These are phyloP conservation scores for Trichoderma reesei DNA, from an alignment of 495 filamentous ascomycete species.

Conservation along the genomic window DNA sequence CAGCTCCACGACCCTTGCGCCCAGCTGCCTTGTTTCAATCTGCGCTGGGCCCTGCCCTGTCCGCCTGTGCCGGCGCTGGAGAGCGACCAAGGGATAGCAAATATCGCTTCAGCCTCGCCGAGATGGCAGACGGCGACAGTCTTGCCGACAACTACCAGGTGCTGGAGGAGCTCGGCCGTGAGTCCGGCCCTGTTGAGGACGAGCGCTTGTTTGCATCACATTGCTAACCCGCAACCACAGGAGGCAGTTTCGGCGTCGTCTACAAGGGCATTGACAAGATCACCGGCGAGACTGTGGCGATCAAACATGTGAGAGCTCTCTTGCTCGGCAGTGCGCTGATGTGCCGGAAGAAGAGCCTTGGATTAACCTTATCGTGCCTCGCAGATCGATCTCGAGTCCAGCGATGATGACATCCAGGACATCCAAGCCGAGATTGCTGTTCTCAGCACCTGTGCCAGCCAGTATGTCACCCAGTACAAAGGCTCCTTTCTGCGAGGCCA, in stretches of 20 bases:
- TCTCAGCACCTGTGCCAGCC: constrained; percentile 84
- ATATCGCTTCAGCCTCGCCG: constrained; percentile 9
- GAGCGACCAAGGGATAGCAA: neutral
- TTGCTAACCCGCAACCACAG: constrained; percentile 26
- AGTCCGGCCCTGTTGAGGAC: constrained; percentile 29
- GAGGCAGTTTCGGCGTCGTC: constrained; percentile 91
- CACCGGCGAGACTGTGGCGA: constrained; percentile 82
- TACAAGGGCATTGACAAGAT: constrained; percentile 87
- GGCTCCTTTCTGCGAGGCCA: constrained; percentile 87
- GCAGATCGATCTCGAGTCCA: constrained; percentile 95
- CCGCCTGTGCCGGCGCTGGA: neutral
- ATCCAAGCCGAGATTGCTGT: constrained; percentile 97
- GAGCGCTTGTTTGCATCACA: neutral
- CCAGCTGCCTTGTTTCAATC: too few species aligned
- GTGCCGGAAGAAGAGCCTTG: too few species aligned
- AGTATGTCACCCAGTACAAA: constrained; percentile 92
- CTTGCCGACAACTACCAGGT: constrained; percentile 79
- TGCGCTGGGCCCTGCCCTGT: neutral
- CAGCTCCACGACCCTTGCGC: neutral
- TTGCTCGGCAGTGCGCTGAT: too few species aligned
- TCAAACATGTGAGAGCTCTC: constrained; percentile 74
- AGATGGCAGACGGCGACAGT: constrained; percentile 51
- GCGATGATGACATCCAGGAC: constrained; percentile 94
- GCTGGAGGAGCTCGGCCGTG: constrained; percentile 86
- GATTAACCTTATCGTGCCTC: constrained; percentile 17